Evolutionary conservation across 2,329 filamentous ascomycete species (phyloP), one percentile per base, ranked within the genome.

Genomic region (Seiridium unicorne): DNA sequence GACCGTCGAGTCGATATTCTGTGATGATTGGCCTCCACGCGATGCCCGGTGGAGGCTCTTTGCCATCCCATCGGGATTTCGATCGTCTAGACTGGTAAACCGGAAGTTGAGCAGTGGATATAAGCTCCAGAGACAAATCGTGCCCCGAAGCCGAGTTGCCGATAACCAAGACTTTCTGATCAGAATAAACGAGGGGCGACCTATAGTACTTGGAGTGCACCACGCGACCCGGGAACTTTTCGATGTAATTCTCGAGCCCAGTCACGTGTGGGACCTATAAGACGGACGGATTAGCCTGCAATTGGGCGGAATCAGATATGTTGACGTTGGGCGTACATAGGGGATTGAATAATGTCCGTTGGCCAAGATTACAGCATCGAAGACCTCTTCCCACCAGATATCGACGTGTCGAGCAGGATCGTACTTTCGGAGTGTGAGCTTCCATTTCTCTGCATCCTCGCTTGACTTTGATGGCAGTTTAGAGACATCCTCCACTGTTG

Each of bases 21-120:
- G 65, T 71, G 48, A 88, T 78, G 9, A 82, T 65, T 0, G 83
- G 81, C 64, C 84, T 85, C 84, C 84, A 87, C 5, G 66, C 74
- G 4, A 85, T 77, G 0, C 81, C 82, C 0, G 66, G 40, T 0
- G 79, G 78, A 1, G 84, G 81, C 6, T 69, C 59, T 35, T 76
- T 69, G 9, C 81, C 81, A 53, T 86, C 83, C 78, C 83, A 85
- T 4, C 76, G 73, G 0, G 77, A 79, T 3, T 68, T 70, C 1
- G 81, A 81, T 8, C 83, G 73, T 2, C 81, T 74, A 0, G 84
- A 86, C 59, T 83, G 79, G 61, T 81, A 81, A 1, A 86, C 74
- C 0, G 83, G 82, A 0, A 72, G 70, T 0, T 70, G 61, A 0
- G 77, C 78, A 0, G 70, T 66, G 9, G 70, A 66, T 1, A 75